phyloP scores from a whole-genome alignment of 768 basidiomycete genomes.

The Termitomyces sp. region DNA sequence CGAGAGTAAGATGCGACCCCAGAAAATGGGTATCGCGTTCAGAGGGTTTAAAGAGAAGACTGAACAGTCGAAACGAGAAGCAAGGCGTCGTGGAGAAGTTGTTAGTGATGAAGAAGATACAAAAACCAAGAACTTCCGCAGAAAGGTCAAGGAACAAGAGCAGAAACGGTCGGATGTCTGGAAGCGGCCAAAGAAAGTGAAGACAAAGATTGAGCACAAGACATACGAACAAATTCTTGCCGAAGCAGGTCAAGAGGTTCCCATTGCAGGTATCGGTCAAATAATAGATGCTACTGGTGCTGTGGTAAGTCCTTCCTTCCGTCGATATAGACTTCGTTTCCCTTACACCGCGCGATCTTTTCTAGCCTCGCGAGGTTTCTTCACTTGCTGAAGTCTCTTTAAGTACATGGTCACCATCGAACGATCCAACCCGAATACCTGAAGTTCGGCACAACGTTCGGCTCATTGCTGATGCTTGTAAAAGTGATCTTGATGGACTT shows the following conservation, averaged over 20 bases:
- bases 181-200: constrained; percentile 83
- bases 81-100: constrained; percentile 62
- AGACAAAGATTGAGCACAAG: constrained; percentile 86
- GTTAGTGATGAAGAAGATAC: constrained; percentile 71
- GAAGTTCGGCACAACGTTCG: constrained; percentile 96
- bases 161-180: constrained; percentile 72
- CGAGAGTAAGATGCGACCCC: constrained; percentile 78
- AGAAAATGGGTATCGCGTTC: constrained; percentile 83
- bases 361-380: constrained; percentile 78
- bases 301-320: constrained; percentile 47
- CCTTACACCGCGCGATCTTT: constrained; percentile 5
- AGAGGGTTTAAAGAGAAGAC: constrained; percentile 88
- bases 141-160: constrained; percentile 47
- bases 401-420: constrained; percentile 81
- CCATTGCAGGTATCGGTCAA: constrained; percentile 60
- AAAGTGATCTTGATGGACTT: constrained; percentile 80
- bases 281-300: constrained; percentile 96
- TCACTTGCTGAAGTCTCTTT: constrained; percentile 75
- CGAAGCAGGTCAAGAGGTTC: constrained; percentile 66
- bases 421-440: constrained; percentile 84
- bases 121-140: constrained; percentile 41
- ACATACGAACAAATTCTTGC: constrained; percentile 95
- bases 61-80: constrained; percentile 77
- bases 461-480: constrained; percentile 78
- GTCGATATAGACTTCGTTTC: not conserved